Evolutionary conservation across 768 basidiomycete genomes (phyloP), one percentile per base, ranked within the genome.

Genomic region (Amanita fuliginea): DNA sequence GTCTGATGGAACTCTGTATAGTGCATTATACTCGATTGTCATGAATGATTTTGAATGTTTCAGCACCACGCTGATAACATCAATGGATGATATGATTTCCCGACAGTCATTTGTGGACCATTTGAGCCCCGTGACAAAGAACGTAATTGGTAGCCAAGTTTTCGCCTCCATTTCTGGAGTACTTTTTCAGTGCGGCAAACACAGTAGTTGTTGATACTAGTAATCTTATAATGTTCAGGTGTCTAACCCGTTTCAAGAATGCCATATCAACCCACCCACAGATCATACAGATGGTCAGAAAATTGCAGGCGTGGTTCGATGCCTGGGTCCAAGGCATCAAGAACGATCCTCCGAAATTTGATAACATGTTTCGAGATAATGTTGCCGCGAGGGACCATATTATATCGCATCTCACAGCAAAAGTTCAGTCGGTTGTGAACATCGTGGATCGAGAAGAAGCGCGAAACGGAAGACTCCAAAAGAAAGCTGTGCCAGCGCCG

Each of bases 241-340:
- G 67, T 45, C 56, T 83, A 6, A 68, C 67, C 4, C 78, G 80
- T 2, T 83, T 81, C 64, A 80, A 81, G 59, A 73, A 76, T 39
- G 72, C 73, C 0, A 61, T 75, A 8, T 62, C 66, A 2, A 69
- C 62, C 21, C 68, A 77, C 51, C 77, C 77, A 0, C 59, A 64
- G 21, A 59, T 84, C 1, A 56, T 56, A 0, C 51, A 58, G 1
- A 57, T 78, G 16, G 69, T 80, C 3, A 56, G 61, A 4, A 65
- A 67, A 30, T 64, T 83, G 41, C 58, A 56, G 10, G 33, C 53
- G 6, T 82, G 77, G 75, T 67, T 72, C 14, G 59, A 67, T 13
- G 56, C 56, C 11, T 85, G 83, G 83, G 59, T 62, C 1, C 42
- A 56, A 2, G 74, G 66, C 1, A 62, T 81, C 9, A 58, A 52